Evolutionary conservation across 805 yeast species (phyloP), one percentile per base, ranked within the genome.

Genomic region (Jamesozyma rosinii): DNA sequence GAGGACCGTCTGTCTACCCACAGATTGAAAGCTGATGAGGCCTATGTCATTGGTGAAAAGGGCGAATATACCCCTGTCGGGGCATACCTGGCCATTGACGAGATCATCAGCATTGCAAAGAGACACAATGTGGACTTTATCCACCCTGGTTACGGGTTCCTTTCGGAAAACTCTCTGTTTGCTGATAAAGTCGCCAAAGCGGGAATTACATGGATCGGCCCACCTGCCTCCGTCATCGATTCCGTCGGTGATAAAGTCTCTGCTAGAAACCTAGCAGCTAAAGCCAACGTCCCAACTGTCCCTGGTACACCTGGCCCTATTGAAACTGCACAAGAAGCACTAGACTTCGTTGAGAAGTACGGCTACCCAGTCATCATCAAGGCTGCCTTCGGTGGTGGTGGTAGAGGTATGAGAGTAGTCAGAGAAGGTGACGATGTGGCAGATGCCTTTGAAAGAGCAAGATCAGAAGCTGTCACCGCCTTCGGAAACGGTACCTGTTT

Each of bases 371-470:
- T 92, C 39, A 90, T 90, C 67, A 88, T 90, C 69, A 90, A 90
- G 69, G 98, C 98, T 38, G 98, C 98, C 32, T 92, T 84, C 61
- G 98, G 98, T 65, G 98, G 98, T 70, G 98, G 98, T 74, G 98
- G 98, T 62, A 81, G 97, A 70, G 98, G 98, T 76, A 92, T 90
- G 97, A 81, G 98, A 71, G 98, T 90, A 41, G 98, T 90, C 37
- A 75, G 94, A 59, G 96, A 90, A 67, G 97, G 96, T 57, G 98
- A 92, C 55, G 86, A 81, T 64, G 77, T 90, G 46, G 81, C 63
- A 37, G 97, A 90, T 63, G 97, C 97, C 31, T 90, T 92, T 71
- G 69, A 74, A 58, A 82, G 98, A 68, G 97, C 97, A 30, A 78
- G 83, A 26, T 83, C 95, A 37, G 98, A 90, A 72, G 97, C 97